phyloP scores from a whole-genome alignment of 106 monocot species.

The Allium sativum region DNA sequence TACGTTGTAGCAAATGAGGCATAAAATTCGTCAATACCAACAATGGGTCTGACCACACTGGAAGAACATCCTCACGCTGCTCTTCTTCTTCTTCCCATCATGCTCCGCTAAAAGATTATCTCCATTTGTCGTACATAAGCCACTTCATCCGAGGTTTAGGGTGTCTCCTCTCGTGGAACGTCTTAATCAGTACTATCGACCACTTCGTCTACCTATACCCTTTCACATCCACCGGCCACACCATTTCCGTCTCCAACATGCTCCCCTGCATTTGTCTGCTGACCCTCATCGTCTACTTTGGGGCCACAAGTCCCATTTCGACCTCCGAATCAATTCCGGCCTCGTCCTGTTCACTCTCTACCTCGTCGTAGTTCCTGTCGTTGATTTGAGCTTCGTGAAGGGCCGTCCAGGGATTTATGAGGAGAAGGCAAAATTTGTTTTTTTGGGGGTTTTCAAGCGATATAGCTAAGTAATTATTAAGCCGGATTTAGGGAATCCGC shows the following conservation, averaged over 20 bases:
- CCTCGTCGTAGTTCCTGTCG: constrained; percentile 47
- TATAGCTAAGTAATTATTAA: too few species aligned
- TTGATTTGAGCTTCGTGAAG: constrained; percentile 52
- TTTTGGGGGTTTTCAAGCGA: too few species aligned
- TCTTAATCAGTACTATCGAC: constrained; percentile 92
- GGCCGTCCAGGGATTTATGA: constrained; percentile 32
- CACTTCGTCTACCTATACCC: constrained; percentile 97
- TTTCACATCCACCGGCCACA: constrained; percentile 47
- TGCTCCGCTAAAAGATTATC: constrained; percentile 28
- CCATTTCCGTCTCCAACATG: constrained; percentile 86
- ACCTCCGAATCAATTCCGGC: constrained; percentile 61
- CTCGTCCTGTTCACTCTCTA: constrained; percentile 42
- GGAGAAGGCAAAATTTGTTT: too few species aligned
- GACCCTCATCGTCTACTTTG: constrained; percentile 36
- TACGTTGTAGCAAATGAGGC: too few species aligned
- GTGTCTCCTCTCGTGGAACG: constrained; percentile 94
- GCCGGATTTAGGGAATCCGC: too few species aligned
- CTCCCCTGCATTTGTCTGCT: constrained; percentile 52
- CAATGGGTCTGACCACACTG: too few species aligned
- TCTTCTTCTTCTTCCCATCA: neutral
- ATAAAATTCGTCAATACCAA: too few species aligned
- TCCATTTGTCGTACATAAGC: constrained; percentile 55
- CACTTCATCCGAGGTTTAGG: constrained; percentile 79
- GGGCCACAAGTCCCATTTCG: constrained; percentile 38
- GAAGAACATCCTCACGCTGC: neutral